phyloP scores from a whole-genome alignment of 2,329 filamentous ascomycete genomes.

The Beauveria sp. region DNA sequence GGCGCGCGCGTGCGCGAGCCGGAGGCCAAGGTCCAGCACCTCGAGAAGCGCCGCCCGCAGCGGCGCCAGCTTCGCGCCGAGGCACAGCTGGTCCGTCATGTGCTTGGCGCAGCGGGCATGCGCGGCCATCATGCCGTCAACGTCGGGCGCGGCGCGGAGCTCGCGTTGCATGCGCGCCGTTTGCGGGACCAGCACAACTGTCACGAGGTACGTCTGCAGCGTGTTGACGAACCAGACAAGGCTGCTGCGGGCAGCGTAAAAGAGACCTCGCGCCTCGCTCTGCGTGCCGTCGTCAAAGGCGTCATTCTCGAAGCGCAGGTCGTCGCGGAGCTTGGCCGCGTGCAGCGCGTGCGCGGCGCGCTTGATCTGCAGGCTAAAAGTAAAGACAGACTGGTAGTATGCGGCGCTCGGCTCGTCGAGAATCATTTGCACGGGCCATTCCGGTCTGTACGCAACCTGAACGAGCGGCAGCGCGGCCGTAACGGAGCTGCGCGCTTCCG shows the following conservation, averaged over 20 bases:
- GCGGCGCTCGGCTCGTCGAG: constrained; percentile 56
- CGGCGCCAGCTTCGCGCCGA: constrained; percentile 56
- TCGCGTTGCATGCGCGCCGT: constrained; percentile 43
- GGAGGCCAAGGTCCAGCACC: constrained; percentile 61
- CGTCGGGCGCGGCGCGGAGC: constrained; percentile 53
- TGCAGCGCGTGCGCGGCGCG: constrained; percentile 62
- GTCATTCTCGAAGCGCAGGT: constrained; percentile 10
- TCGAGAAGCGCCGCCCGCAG: constrained; percentile 63
- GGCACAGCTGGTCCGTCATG: constrained; percentile 56
- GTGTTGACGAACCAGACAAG: constrained; percentile 66
- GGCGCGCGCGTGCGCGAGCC: constrained; percentile 46
- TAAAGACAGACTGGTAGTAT: constrained; percentile 66
- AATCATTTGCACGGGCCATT: constrained; percentile 64
- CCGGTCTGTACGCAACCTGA: constrained; percentile 59
- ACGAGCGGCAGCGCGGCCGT: constrained; percentile 49
- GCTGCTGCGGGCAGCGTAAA: constrained; percentile 52
- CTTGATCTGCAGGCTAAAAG: constrained; percentile 69
- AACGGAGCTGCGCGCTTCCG: constrained; percentile 49
- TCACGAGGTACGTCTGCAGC: constrained; percentile 63
- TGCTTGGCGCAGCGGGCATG: constrained; percentile 54
- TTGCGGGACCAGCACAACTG: constrained; percentile 55
- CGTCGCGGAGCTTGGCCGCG: constrained; percentile 38
- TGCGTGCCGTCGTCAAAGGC: constrained; percentile 25
- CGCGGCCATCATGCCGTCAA: constrained; percentile 66
- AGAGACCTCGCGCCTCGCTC: constrained; percentile 23